Conservation (phyloP, 2,329 filamentous ascomycete genomes). For the Amesomyces nigricolor region DNA sequence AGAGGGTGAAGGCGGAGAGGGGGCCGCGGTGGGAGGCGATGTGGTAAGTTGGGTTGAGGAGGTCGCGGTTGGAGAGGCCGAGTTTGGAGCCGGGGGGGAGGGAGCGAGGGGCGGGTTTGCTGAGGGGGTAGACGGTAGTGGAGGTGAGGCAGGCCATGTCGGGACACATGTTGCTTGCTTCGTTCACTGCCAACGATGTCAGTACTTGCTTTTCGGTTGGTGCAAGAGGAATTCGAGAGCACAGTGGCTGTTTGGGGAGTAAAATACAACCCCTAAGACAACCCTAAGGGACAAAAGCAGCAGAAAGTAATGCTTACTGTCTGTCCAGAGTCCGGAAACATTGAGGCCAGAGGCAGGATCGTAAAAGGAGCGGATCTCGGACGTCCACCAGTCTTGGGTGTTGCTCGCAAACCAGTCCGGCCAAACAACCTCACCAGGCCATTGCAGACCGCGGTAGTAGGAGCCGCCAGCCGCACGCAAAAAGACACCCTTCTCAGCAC, state of each 20-base stretch:
- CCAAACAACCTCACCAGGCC: constrained; percentile 67
- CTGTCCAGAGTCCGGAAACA: constrained; percentile 72
- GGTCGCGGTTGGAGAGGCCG: constrained; percentile 57
- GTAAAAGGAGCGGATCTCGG: constrained; percentile 62
- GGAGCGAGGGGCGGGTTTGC: constrained; percentile 46
- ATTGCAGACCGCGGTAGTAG: constrained; percentile 59
- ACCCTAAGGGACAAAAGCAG: too few relatives aligned
- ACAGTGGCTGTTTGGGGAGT: too few relatives aligned
- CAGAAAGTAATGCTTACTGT: constrained; percentile 33
- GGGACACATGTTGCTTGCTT: constrained; percentile 37
- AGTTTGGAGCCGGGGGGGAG: constrained; percentile 33
- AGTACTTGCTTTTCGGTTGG: too few relatives aligned
- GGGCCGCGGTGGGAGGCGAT: constrained; percentile 54
- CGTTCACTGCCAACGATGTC: constrained; percentile 40
- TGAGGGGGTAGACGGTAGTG: neutral
- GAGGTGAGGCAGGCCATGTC: constrained; percentile 49
- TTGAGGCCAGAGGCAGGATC: constrained; percentile 57
- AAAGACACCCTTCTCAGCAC: constrained; percentile 39
- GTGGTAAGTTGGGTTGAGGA: constrained; percentile 57
- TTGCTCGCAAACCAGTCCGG: constrained; percentile 70
- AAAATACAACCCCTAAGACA: too few relatives aligned
- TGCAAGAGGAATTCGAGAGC: too few relatives aligned
- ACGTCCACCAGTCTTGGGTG: constrained; percentile 61
- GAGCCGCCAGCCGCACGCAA: constrained; percentile 50
- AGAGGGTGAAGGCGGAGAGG: constrained; percentile 53